Conservation (phyloP, 441 rosid species). For the Pelargonium hybrid region DNA sequence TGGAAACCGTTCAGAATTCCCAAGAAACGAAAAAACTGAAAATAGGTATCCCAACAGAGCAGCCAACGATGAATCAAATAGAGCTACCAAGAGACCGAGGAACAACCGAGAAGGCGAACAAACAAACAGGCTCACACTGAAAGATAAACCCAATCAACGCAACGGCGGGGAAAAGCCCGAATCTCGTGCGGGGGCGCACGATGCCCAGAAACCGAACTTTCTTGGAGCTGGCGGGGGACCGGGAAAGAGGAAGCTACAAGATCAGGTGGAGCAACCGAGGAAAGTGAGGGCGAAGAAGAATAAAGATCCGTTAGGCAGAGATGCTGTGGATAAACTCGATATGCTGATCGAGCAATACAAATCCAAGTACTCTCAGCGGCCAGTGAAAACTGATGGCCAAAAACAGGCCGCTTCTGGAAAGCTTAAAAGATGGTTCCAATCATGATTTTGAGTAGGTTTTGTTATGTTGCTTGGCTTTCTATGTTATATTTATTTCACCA, state of each 20-base stretch:
- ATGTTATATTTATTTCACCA: background rate
- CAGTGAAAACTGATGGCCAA: constrained; percentile 27
- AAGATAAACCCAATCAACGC: constrained; percentile 19
- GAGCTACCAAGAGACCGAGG: constrained; percentile 37
- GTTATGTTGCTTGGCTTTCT: background rate
- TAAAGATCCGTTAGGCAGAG: constrained; percentile 37
- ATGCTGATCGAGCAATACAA: constrained; percentile 55
- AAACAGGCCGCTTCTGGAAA: constrained; percentile 34
- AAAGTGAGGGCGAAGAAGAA: constrained; percentile 38
- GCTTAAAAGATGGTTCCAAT: constrained; percentile 62
- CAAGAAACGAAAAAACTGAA: constrained; percentile 9
- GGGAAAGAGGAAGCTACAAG: constrained; percentile 34
- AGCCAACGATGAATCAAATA: constrained; percentile 10
- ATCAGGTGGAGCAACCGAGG: constrained; percentile 19
- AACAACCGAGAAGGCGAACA: constrained; percentile 22
- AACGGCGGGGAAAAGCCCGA: constrained; percentile 17
- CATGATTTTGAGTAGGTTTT: constrained; percentile 20
- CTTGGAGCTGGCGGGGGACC: constrained; percentile 16
- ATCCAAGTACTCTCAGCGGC: constrained; percentile 49
- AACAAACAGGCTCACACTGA: constrained; percentile 18
- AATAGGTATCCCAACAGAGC: constrained; percentile 15
- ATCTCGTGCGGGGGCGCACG: constrained; percentile 15
- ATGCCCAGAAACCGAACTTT: constrained; percentile 13
- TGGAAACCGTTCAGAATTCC: constrained; percentile 12
- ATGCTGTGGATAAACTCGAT: constrained; percentile 57